These are phyloP conservation scores for Yarrowia porcina DNA, from an alignment of 805 yeast species.

Conservation along the genomic window DNA sequence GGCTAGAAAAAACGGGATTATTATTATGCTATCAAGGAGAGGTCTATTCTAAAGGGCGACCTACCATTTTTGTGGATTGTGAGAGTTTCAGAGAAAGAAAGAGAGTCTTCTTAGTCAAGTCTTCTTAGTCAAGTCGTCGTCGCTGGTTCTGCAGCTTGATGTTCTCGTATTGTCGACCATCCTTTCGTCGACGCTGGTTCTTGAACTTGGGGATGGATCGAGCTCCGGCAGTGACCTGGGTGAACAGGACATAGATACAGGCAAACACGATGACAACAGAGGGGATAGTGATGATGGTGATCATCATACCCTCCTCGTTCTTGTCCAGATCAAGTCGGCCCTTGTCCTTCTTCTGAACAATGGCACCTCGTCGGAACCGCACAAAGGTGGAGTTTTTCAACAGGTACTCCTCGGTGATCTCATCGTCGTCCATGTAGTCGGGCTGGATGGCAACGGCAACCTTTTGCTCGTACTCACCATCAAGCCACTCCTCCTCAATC, in stretches of 20 bases:
- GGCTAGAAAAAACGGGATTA: conserved; percentile 1
- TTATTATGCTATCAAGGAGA: conserved; percentile 11
- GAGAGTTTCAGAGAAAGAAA: not conserved
- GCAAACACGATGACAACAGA: conserved; percentile 28
- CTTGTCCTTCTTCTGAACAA: conserved; percentile 41
- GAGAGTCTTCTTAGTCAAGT: not conserved
- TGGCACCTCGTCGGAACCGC: conserved; percentile 36
- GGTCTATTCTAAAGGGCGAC: not conserved
- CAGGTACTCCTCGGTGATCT: conserved; percentile 46
- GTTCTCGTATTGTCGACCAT: not conserved
- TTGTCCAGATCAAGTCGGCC: conserved; percentile 40
- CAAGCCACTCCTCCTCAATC: conserved; percentile 62
- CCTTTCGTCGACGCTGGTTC: not conserved
- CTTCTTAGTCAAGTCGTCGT: conserved; percentile 21
- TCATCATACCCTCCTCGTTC: conserved; percentile 40
- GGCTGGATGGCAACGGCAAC: conserved; percentile 75
- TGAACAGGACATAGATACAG: conserved; percentile 28
- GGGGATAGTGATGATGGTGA: conserved; percentile 30
- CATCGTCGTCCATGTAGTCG: conserved; percentile 59
- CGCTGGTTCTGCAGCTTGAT: conserved; percentile 11
- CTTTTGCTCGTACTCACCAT: conserved; percentile 50
- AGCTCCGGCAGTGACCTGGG: conserved; percentile 10
- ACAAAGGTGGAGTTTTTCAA: conserved; percentile 55
- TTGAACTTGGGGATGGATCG: conserved; percentile 23
- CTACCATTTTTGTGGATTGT: not conserved